Percentiles rank a stretch among this genome's conserved stretches.
These are phyloP conservation scores for Penicillium waksmanii DNA, from an alignment of 495 filamentous ascomycete species.

Conservation along the genomic window DNA sequence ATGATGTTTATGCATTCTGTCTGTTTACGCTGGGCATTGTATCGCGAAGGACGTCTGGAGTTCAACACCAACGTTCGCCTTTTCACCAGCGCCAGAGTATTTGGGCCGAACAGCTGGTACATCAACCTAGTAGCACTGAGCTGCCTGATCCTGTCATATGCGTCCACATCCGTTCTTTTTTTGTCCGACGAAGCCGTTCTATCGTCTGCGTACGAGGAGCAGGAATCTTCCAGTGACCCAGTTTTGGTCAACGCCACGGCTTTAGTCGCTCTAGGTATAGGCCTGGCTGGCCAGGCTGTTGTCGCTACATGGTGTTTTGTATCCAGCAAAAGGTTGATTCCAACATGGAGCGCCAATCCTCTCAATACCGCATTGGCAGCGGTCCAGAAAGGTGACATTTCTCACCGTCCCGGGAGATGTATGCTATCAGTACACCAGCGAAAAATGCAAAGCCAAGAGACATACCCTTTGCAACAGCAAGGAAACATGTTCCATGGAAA, in stretches of 20 bases:
- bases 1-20: constrained; percentile 44
- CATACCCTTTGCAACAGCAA: not conserved
- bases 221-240: too few species aligned
- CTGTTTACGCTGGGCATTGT: constrained; percentile 47
- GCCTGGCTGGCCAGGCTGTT: constrained; percentile 6
- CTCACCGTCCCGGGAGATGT: not conserved
- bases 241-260: not conserved
- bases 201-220: not conserved
- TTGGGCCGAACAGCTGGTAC: constrained; percentile 20
- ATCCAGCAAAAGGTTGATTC: constrained; percentile 14
- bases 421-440: not conserved
- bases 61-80: constrained; percentile 51
- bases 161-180: constrained; percentile 17
- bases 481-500: not conserved
- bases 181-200: not conserved
- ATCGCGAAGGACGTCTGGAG: constrained; percentile 41
- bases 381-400: constrained; percentile 6
- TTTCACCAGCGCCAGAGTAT: constrained; percentile 27
- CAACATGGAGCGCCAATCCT: constrained; percentile 31
- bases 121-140: constrained; percentile 11
- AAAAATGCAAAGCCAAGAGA: not conserved
- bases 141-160: constrained; percentile 17
- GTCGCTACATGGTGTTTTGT: constrained; percentile 11
- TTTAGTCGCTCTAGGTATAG: constrained; percentile 1
- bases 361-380: constrained; percentile 30